Evolutionary conservation across 2,329 filamentous ascomycete species (phyloP).

Genomic region (Cercospora zeina): DNA sequence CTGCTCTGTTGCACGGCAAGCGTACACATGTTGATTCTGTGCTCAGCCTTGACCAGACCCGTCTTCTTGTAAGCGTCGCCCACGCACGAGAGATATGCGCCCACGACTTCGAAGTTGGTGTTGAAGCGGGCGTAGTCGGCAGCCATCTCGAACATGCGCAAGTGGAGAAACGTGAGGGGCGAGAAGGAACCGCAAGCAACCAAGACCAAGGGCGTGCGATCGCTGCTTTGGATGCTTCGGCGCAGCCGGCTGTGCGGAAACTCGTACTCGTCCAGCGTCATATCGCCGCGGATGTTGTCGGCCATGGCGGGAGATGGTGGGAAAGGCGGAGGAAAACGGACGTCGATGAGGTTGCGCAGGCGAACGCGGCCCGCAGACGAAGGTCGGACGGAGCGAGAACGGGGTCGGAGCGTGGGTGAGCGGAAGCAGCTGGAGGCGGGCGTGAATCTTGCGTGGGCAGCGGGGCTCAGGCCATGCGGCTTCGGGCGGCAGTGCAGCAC

Average conservation of each 20-base stretch:
- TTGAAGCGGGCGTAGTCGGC: slow-evolving; percentile 75
- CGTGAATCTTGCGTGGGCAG: neutral
- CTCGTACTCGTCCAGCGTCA: slow-evolving; percentile 53
- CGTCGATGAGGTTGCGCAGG: slow-evolving; percentile 11
- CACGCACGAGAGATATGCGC: slow-evolving; percentile 80
- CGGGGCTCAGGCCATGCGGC: neutral
- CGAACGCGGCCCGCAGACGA: neutral
- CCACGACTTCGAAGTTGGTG: slow-evolving; percentile 79
- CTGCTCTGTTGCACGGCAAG: slow-evolving; percentile 74
- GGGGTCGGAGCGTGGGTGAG: neutral
- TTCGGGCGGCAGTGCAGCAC: neutral
- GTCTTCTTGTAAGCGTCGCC: slow-evolving; percentile 77
- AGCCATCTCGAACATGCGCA: slow-evolving; percentile 88
- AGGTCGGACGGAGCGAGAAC: neutral
- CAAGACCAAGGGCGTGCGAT: slow-evolving; percentile 64
- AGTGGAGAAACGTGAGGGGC: slow-evolving; percentile 62
- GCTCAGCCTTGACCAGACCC: slow-evolving; percentile 70
- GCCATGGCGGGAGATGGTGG: slow-evolving; percentile 26
- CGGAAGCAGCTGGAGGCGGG: neutral
- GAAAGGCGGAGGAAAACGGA: neutral
- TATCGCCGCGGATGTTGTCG: slow-evolving; percentile 32
- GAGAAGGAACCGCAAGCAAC: slow-evolving; percentile 64
- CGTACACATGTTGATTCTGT: slow-evolving; percentile 83
- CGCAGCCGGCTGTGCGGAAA: slow-evolving; percentile 64
- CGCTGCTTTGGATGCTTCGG: slow-evolving; percentile 56